Conservation (phyloP, 345 rosid species). For the Diplotaxis tenuifolia region DNA sequence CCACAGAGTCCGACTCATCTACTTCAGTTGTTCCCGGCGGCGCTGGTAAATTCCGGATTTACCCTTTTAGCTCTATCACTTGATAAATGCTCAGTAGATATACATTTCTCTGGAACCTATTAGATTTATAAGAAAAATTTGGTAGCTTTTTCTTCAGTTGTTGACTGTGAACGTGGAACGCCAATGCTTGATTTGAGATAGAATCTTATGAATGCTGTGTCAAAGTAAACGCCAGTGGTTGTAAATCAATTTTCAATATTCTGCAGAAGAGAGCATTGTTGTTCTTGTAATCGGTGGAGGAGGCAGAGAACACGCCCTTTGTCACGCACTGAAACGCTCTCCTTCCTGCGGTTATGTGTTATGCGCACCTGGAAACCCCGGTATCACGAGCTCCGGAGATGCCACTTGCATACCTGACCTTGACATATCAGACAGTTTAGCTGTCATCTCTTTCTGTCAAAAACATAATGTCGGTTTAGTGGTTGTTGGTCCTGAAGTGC, state of each 20-base stretch:
- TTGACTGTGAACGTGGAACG: background rate
- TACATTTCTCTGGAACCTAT: background rate
- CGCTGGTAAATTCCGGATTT: conserved; percentile 33
- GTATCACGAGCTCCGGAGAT: conserved; percentile 74
- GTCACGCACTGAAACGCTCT: conserved; percentile 76
- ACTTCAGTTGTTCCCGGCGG: conserved; percentile 13
- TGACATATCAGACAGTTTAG: conserved; percentile 55
- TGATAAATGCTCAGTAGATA: background rate
- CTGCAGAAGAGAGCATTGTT: conserved; percentile 56
- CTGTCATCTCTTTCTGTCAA: conserved; percentile 69
- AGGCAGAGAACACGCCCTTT: conserved; percentile 90
- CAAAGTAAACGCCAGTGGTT: background rate
- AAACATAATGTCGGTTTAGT: conserved; percentile 68
- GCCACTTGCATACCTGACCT: conserved; percentile 81
- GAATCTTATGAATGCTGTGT: background rate
- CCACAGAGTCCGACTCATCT: conserved; percentile 34
- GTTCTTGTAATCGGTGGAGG: conserved; percentile 97
- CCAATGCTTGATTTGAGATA: background rate
- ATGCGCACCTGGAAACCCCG: conserved; percentile 94
- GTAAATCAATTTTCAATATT: background rate
- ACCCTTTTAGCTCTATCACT: background rate
- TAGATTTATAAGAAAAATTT: background rate
- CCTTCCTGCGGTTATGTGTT: conserved; percentile 68
- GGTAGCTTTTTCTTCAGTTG: background rate
- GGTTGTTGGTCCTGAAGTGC: conserved; percentile 93